Conservation (phyloP, 352 stramenopile genomes). For the Globisporangium nunn region DNA sequence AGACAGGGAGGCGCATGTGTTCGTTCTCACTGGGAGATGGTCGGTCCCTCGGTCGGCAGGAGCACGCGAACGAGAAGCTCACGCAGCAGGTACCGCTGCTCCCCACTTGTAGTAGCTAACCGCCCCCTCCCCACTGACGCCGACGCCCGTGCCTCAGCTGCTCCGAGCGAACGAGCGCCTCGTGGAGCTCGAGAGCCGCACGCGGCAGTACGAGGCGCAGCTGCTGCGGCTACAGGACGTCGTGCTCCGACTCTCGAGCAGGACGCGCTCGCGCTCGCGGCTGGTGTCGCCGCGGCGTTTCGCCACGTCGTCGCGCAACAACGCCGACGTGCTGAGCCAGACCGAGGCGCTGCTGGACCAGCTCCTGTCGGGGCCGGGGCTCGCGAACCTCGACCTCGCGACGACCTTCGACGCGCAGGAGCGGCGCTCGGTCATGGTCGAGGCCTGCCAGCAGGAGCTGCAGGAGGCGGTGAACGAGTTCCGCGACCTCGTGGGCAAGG, state of each 20-base stretch:
- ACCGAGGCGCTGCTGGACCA: conserved; percentile 43
- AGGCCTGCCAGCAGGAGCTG: conserved; percentile 54
- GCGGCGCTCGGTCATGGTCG: conserved; percentile 47
- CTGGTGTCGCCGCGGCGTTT: conserved; percentile 10
- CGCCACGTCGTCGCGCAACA: conserved; percentile 28
- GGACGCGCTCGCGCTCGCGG: conserved; percentile 2
- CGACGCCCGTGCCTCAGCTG: conserved; percentile 16
- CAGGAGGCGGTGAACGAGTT: conserved; percentile 55
- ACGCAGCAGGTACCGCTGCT: conserved; percentile 40
- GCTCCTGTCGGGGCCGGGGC: conserved; percentile 31
- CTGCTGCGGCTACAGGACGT: conserved; percentile 31
- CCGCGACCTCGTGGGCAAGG: conserved; percentile 27
- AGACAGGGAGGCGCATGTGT: too few species aligned
- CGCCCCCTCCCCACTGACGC: neutral
- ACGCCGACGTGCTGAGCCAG: conserved; percentile 47
- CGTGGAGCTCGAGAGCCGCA: conserved; percentile 33
- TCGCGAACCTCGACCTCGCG: conserved; percentile 22
- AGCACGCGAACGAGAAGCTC: conserved; percentile 48
- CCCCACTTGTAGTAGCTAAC: too few species aligned
- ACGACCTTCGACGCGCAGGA: conserved; percentile 35
- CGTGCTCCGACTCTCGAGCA: conserved; percentile 19
- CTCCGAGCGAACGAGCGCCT: conserved; percentile 40
- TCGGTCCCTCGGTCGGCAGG: conserved; percentile 16
- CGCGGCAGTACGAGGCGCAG: conserved; percentile 39
- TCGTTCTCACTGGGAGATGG: too few species aligned